A percentile compares a stretch with the other conserved stretches of the same genome.
These are phyloP conservation scores for Psilocybe subaeruginosa DNA, from an alignment of 768 basidiomycete genomes.

Conservation along the genomic window DNA sequence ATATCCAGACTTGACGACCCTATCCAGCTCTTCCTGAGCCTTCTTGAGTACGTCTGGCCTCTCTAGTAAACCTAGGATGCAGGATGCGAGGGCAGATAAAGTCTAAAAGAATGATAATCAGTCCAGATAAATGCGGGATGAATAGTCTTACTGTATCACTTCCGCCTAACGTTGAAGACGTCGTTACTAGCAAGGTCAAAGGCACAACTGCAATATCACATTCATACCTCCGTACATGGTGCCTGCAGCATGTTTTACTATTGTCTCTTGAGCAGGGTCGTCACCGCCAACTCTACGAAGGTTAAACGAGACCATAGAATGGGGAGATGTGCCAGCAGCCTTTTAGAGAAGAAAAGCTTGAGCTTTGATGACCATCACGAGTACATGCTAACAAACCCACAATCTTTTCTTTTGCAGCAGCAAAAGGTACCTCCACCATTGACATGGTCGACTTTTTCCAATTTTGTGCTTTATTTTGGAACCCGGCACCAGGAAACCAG, in stretches of 20 bases:
- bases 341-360: background rate
- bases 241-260: constrained; percentile 39
- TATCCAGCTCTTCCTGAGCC: constrained; percentile 13
- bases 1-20: constrained; percentile 1
- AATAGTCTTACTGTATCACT: background rate
- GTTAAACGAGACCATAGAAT: constrained; percentile 22
- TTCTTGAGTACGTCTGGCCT: constrained; percentile 3
- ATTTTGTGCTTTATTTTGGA: constrained; percentile 49
- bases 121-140: no score
- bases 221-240: constrained; percentile 31
- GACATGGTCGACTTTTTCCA: constrained; percentile 41
- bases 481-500: constrained; percentile 65
- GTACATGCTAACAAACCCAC: constrained; percentile 15
- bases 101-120: background rate
- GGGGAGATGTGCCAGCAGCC: constrained; percentile 16
- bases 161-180: background rate
- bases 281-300: constrained; percentile 18
- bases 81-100: background rate
- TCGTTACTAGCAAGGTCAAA: background rate
- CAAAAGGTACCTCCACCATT: constrained; percentile 40
- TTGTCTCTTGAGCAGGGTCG: constrained; percentile 12
- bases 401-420: constrained; percentile 18
- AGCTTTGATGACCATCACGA: background rate
- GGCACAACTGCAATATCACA: no score
- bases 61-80: constrained; percentile 5